phyloP scores from a whole-genome alignment of 768 basidiomycete species.

The Pholiota molesta region DNA sequence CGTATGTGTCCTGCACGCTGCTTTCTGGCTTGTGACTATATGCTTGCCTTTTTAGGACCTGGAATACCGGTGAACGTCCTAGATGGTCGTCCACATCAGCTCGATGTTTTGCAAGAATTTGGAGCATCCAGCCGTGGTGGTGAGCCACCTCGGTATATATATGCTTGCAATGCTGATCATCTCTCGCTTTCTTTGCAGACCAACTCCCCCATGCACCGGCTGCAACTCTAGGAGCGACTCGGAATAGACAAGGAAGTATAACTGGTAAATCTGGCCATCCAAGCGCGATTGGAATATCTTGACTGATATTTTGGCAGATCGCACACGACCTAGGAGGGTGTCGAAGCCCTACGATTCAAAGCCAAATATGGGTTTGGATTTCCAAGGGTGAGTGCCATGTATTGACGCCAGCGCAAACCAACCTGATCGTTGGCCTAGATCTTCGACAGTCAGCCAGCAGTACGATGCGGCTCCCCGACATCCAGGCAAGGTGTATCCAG shows the following conservation, averaged over 20 bases:
- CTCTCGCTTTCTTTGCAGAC: background rate
- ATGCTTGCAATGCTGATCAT: background rate
- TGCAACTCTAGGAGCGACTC: background rate
- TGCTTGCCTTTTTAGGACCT: background rate
- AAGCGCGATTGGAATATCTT: background rate
- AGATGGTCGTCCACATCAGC: background rate
- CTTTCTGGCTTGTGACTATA: background rate
- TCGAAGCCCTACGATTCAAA: conserved; percentile 1
- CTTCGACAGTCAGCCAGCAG: background rate
- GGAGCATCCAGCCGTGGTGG: background rate
- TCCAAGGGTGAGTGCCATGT: background rate
- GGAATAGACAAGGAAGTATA: background rate
- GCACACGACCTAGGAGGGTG: background rate
- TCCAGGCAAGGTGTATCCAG: background rate
- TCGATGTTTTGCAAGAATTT: background rate
- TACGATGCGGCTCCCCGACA: background rate
- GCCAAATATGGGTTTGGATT: background rate
- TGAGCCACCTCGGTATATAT: background rate
- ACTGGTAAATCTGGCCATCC: background rate
- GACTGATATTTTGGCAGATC: background rate
- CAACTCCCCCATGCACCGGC: background rate
- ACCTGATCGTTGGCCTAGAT: background rate
- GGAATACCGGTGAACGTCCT: background rate
- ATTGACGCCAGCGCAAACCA: background rate
- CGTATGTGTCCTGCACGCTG: background rate